Conservation (phyloP, 306 rosid genomes). For the Phaseolus lunatus region DNA sequence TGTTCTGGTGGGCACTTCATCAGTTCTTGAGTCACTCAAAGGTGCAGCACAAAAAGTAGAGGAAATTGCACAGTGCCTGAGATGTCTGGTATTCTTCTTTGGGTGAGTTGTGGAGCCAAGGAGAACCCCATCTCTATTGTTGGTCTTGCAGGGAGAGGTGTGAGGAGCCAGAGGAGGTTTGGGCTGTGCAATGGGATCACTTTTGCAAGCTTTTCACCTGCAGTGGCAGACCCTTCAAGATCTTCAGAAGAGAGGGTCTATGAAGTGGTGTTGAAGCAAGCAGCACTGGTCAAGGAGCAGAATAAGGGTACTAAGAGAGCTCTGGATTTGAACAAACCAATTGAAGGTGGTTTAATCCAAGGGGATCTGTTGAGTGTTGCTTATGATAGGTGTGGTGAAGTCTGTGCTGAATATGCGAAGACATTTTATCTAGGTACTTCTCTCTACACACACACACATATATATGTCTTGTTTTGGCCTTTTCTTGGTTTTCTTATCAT, state of each 20-base stretch:
- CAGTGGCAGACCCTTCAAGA: conserved; percentile 65
- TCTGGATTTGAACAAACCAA: conserved; percentile 47
- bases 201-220: conserved; percentile 59
- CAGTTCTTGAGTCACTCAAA: conserved; percentile 17
- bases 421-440: conserved; percentile 85
- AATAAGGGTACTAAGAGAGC: conserved; percentile 38
- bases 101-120: conserved; percentile 71
- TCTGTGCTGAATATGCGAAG: conserved; percentile 97
- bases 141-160: conserved; percentile 43
- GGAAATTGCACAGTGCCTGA: conserved; percentile 12
- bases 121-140: conserved; percentile 60
- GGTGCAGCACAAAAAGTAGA: neutral
- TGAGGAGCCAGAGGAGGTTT: conserved; percentile 47
- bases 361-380: conserved; percentile 74
- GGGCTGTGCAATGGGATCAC: conserved; percentile 53
- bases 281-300: conserved; percentile 71
- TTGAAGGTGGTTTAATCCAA: conserved; percentile 55
- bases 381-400: conserved; percentile 87
- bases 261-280: conserved; percentile 89
- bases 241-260: conserved; percentile 90
- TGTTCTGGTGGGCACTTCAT: neutral
- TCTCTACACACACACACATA: no score
- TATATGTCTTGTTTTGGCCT: no score
- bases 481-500: no score
- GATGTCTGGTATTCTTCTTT: conserved; percentile 72